Base-by-base conservation (phyloP, 2,329 filamentous ascomycete genomes). In the Stylonectria norvegica region DNA sequence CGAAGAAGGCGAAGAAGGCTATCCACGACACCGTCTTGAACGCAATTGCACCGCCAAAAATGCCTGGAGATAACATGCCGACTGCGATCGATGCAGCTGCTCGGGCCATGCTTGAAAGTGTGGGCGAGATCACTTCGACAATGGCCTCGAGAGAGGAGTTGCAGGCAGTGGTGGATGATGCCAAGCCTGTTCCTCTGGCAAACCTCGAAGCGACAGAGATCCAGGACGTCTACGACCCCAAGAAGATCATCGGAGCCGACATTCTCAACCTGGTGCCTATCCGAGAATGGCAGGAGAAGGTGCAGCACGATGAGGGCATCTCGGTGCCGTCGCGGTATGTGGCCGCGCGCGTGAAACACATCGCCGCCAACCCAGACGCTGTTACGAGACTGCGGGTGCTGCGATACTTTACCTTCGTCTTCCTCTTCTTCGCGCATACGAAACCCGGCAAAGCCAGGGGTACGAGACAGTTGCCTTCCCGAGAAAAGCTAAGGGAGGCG, bases 1-100 rank as follows among this genome's bases (percentile, higher is more conserved):
- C 86, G 18, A 89, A 87, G 70, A 91, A 90, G 66, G 85, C 87
- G 16, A 85, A 83, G 72, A 91, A 90, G 67, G 84, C 80, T 1
- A 80, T 93, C 52, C 72, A 75, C 19, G 77, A 82, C 40, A 73
- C 78, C 48, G 80, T 81, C 3, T 75, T 86, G 54, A 89, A 90
- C 57, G 84, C 85, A 14, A 88, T 91, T 52, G 67, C 65, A 29
- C 64, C 70, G 29, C 60, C 62, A 56, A 66, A 60, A 48, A 60
- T 53, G 40, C 37, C 42, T 1, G 54, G 51, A 25, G 57, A 62
- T 16, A 59, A 64, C 23, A 60, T 58, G 30, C 62, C 59, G 40
- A 65, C 67, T 23, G 75, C 76, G 52, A 68, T 81, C 29, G 75
- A 77, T 42, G 66, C 73, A 23, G 72, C 76, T 3, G 72, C 79